phyloP scores from a whole-genome alignment of 805 yeast species.

The Nakazawaea sp. region DNA sequence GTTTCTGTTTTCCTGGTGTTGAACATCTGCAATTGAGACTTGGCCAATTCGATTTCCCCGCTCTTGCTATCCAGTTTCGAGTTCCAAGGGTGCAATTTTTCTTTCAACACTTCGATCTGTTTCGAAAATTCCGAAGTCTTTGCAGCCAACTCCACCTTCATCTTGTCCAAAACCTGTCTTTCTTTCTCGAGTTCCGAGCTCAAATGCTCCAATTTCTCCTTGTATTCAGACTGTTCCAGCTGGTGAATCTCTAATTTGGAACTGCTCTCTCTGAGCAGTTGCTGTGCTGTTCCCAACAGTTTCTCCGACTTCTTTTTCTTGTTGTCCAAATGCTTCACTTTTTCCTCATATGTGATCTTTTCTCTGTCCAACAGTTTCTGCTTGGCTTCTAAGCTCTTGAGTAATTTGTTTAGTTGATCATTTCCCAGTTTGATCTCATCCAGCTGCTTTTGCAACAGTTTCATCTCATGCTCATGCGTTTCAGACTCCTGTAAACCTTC shows the following conservation, averaged over 20 bases:
- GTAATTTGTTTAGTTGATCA: constrained; percentile 18
- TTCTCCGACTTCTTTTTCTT: constrained; percentile 58
- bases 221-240: constrained; percentile 35
- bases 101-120: constrained; percentile 58
- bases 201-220: constrained; percentile 37
- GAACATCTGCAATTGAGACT: constrained; percentile 58
- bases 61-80: constrained; percentile 56
- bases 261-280: constrained; percentile 36
- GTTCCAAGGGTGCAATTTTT: constrained; percentile 77
- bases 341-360: constrained; percentile 70
- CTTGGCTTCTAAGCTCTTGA: constrained; percentile 24
- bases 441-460: constrained; percentile 23
- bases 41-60: constrained; percentile 56
- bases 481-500: constrained; percentile 35
- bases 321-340: constrained; percentile 53
- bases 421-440: constrained; percentile 16
- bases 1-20: constrained; percentile 36
- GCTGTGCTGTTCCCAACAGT: constrained; percentile 39
- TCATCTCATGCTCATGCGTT: constrained; percentile 31
- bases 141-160: constrained; percentile 59
- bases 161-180: constrained; percentile 48
- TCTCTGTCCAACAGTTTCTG: constrained; percentile 45
- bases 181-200: constrained; percentile 42
- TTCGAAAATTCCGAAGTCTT: constrained; percentile 66
- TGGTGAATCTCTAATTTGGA: constrained; percentile 38